phyloP scores from a whole-genome alignment of 768 basidiomycete species.

The Tubosaeta sp. region DNA sequence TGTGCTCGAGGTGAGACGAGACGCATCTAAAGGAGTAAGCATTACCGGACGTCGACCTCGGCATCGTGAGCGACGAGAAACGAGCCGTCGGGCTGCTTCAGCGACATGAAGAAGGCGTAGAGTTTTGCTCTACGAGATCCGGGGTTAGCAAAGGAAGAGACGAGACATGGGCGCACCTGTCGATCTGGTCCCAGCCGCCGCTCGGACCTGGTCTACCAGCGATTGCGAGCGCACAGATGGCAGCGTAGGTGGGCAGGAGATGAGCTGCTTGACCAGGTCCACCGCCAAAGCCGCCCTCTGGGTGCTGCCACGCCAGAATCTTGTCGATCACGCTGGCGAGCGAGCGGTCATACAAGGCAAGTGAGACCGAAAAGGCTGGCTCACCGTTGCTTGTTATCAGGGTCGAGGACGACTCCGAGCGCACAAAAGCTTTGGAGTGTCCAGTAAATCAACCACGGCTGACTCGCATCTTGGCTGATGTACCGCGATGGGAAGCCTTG shows the following conservation, averaged over 20 bases:
- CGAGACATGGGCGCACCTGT: slow-evolving; percentile 48
- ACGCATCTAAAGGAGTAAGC: background rate
- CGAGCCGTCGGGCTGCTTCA: slow-evolving; percentile 91
- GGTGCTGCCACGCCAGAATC: slow-evolving; percentile 77
- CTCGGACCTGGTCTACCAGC: slow-evolving; percentile 66
- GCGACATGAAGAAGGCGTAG: slow-evolving; percentile 85
- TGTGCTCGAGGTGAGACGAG: slow-evolving; percentile 23
- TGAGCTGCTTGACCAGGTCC: slow-evolving; percentile 88
- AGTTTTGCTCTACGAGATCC: slow-evolving; percentile 50
- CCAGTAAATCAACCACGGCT: slow-evolving; percentile 97
- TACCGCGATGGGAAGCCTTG: slow-evolving; percentile 82
- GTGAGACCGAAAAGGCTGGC: background rate
- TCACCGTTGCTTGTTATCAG: slow-evolving; percentile 70
- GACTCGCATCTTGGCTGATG: slow-evolving; percentile 84
- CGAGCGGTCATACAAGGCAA: background rate
- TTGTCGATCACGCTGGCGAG: slow-evolving; percentile 68
- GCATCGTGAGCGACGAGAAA: slow-evolving; percentile 84
- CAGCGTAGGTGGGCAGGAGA: slow-evolving; percentile 84
- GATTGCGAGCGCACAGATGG: slow-evolving; percentile 80
- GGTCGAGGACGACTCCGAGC: slow-evolving; percentile 76
- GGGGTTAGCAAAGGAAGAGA: background rate
- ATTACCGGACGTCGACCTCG: slow-evolving; percentile 91
- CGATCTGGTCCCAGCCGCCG: slow-evolving; percentile 84
- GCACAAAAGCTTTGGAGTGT: slow-evolving; percentile 78
- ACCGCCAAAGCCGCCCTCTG: slow-evolving; percentile 87